These are phyloP conservation scores for Paxillus ammoniavirescens DNA, from an alignment of 768 basidiomycete species.

Conservation along the genomic window DNA sequence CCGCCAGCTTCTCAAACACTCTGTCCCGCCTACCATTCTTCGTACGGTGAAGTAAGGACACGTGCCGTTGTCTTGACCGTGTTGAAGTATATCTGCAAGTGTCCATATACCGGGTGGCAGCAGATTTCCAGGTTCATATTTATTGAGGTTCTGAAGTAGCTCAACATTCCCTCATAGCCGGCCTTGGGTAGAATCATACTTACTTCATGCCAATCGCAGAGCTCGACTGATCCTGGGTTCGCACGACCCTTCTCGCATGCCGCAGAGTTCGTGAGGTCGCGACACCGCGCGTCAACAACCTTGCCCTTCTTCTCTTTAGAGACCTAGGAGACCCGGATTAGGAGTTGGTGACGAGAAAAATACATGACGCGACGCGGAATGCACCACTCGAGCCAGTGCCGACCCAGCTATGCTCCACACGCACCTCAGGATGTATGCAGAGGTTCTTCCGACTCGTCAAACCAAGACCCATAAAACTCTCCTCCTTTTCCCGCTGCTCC, in stretches of 20 bases:
- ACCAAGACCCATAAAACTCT: slow-evolving; percentile 83
- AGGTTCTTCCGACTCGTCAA: slow-evolving; percentile 95
- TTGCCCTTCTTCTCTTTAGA: slow-evolving; percentile 98
- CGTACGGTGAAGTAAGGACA: slow-evolving; percentile 98
- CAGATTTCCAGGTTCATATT: slow-evolving; percentile 75
- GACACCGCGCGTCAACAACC: slow-evolving; percentile 93
- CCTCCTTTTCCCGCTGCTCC: slow-evolving; percentile 75
- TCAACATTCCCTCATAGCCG: slow-evolving; percentile 1
- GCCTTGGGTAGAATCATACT: slow-evolving; percentile 12
- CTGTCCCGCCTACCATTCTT: slow-evolving; percentile 71
- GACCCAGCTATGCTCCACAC: slow-evolving; percentile 11
- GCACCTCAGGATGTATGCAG: slow-evolving; percentile 91
- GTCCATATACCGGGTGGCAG: slow-evolving; percentile 92
- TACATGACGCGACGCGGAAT: background rate
- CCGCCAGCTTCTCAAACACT: background rate
- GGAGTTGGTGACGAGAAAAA: background rate
- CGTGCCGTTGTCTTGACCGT: slow-evolving; percentile 79
- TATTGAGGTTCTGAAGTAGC: slow-evolving; percentile 67
- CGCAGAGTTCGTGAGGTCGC: slow-evolving; percentile 87
- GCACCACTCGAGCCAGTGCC: too few species aligned
- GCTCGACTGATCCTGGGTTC: slow-evolving; percentile 85
- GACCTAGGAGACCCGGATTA: slow-evolving; percentile 49
- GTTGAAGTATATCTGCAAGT: slow-evolving; percentile 85
- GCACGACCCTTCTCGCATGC: slow-evolving; percentile 80
- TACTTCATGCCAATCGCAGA: slow-evolving; percentile 97